Conservation (phyloP, 2,329 filamentous ascomycete genomes). For the Hymenoscyphus albidus region DNA sequence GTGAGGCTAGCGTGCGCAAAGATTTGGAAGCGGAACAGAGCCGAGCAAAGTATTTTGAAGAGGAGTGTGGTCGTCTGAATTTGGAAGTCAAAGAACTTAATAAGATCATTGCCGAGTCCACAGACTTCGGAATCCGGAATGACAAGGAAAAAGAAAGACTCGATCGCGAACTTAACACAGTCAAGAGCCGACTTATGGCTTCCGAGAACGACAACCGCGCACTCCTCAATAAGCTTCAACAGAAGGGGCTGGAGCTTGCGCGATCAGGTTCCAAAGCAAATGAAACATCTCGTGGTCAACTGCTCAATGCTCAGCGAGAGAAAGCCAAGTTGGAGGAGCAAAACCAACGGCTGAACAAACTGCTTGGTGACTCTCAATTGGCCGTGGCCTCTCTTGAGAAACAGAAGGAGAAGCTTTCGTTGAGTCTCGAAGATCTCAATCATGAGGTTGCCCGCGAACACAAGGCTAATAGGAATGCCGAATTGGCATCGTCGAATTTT, state of each 20-base stretch:
- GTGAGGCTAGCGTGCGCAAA: slow-evolving; percentile 69
- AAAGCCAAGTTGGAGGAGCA: slow-evolving; percentile 81
- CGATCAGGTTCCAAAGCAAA: slow-evolving; percentile 81
- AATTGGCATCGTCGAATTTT: slow-evolving; percentile 77
- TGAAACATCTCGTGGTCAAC: slow-evolving; percentile 75
- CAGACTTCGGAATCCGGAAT: slow-evolving; percentile 82
- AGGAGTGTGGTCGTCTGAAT: slow-evolving; percentile 72
- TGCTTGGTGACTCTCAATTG: slow-evolving; percentile 81
- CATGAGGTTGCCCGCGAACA: slow-evolving; percentile 89
- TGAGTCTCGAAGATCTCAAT: slow-evolving; percentile 86
- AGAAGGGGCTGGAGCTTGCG: slow-evolving; percentile 95
- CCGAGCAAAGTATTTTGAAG: slow-evolving; percentile 73
- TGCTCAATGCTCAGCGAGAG: slow-evolving; percentile 74
- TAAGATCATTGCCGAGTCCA: slow-evolving; percentile 82
- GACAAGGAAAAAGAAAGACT: slow-evolving; percentile 93
- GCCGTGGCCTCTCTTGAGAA: slow-evolving; percentile 83
- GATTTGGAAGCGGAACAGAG: slow-evolving; percentile 78
- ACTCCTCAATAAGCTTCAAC: slow-evolving; percentile 93
- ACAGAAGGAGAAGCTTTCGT: slow-evolving; percentile 85
- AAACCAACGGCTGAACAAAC: slow-evolving; percentile 73
- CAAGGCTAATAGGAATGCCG: slow-evolving; percentile 83
- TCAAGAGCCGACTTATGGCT: slow-evolving; percentile 82
- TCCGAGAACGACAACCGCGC: slow-evolving; percentile 96
- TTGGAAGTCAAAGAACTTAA: slow-evolving; percentile 81
- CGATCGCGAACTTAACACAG: slow-evolving; percentile 83